Conservation (phyloP, 169 alveolate genomes). For the Eimeria sp. region DNA sequence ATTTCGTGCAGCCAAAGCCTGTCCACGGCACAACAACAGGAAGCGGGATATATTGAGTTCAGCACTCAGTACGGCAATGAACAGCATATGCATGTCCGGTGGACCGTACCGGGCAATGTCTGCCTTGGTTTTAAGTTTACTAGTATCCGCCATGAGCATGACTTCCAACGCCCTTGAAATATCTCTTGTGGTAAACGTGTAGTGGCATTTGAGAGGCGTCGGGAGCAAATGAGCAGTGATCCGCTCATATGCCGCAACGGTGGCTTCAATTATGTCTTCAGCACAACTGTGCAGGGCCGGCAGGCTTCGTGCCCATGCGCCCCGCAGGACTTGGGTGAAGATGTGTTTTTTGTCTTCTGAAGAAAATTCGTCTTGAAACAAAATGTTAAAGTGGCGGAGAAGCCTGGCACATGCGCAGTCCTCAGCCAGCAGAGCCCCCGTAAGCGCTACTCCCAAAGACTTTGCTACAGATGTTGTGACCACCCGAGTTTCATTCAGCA, state of each 20-base stretch:
- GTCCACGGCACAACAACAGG: conserved; percentile 72
- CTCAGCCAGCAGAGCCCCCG: not conserved
- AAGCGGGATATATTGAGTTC: not conserved
- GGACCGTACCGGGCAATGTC: conserved; percentile 91
- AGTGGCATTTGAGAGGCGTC: conserved; percentile 97
- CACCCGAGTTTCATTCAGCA: not conserved
- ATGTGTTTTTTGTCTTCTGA: conserved; percentile 28
- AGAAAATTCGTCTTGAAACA: conserved; percentile 63
- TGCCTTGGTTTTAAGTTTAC: conserved; percentile 95
- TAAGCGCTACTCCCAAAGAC: not conserved
- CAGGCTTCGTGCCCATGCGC: conserved; percentile 41
- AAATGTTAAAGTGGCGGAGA: conserved; percentile 50
- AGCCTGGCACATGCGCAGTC: conserved; percentile 36
- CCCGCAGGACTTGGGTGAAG: conserved; percentile 21
- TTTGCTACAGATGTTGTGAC: not conserved
- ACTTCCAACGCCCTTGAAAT: conserved; percentile 95
- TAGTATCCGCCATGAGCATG: conserved; percentile 94
- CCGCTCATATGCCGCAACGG: conserved; percentile 93
- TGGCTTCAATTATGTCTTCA: conserved; percentile 91
- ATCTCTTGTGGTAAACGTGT: conserved; percentile 96
- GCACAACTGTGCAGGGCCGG: conserved; percentile 20
- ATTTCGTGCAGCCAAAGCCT: conserved; percentile 97
- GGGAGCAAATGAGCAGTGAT: conserved; percentile 94
- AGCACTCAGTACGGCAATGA: not conserved
- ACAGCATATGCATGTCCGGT: too few relatives aligned